phyloP scores from a whole-genome alignment of 495 filamentous ascomycete species.

The Lophiotrema nucula region DNA sequence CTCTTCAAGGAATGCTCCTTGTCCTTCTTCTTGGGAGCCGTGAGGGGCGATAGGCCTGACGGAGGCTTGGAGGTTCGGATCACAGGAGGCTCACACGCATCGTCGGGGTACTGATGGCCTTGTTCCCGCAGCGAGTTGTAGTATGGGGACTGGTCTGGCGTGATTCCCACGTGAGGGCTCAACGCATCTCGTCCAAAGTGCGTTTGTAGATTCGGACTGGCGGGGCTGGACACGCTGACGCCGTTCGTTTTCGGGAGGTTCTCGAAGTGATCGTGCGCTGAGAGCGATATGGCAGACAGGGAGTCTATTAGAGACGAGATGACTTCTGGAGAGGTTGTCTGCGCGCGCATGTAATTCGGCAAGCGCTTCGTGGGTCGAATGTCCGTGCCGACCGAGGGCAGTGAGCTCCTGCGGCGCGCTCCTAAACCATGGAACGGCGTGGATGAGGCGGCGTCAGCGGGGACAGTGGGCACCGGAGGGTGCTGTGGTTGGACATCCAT shows the following conservation, averaged over 20 bases:
- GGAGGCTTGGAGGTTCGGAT: slow-evolving; percentile 84
- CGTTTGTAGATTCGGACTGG: slow-evolving; percentile 36
- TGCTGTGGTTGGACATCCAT: slow-evolving; percentile 27
- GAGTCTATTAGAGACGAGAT: slow-evolving; percentile 93
- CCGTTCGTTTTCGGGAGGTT: slow-evolving; percentile 49
- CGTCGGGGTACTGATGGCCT: slow-evolving; percentile 60
- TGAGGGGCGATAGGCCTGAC: slow-evolving; percentile 66
- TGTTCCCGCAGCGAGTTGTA: slow-evolving; percentile 43
- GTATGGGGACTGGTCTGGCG: slow-evolving; percentile 68
- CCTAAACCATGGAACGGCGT: slow-evolving; percentile 2
- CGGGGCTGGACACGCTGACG: slow-evolving; percentile 40
- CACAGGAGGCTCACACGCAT: slow-evolving; percentile 78
- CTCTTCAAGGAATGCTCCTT: slow-evolving; percentile 35
- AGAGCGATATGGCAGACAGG: slow-evolving; percentile 78
- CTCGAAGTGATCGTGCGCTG: slow-evolving; percentile 72
- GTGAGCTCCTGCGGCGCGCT: slow-evolving; percentile 25
- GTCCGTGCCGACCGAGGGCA: slow-evolving; percentile 21
- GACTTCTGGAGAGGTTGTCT: slow-evolving; percentile 82
- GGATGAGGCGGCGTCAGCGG: slow-evolving; percentile 15
- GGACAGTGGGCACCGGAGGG: slow-evolving; percentile 22
- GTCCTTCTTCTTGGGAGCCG: slow-evolving; percentile 49
- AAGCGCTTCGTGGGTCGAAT: slow-evolving; percentile 31
- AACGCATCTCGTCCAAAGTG: slow-evolving; percentile 32
- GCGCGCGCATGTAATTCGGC: slow-evolving; percentile 48
- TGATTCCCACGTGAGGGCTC: slow-evolving; percentile 51